These are phyloP conservation scores for Taphrina flavorubra DNA, from an alignment of 1,139 yeast genomes.

Conservation along the genomic window DNA sequence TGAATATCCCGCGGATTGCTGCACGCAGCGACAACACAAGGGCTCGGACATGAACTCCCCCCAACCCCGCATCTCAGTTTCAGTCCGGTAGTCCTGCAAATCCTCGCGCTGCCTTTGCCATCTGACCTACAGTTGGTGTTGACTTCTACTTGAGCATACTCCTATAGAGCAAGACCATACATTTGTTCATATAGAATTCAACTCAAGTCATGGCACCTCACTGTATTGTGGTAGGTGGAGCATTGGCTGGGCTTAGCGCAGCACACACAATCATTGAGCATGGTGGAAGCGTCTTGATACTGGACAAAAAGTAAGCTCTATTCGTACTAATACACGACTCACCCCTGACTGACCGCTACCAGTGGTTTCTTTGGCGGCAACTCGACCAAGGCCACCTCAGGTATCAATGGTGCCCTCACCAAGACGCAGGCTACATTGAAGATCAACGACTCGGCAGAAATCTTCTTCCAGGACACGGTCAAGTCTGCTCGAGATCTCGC, in stretches of 20 bases:
- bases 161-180: no score
- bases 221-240: constrained; percentile 75
- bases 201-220: constrained; percentile 38
- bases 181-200: background rate
- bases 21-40: constrained; percentile 3
- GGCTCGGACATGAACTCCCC: background rate
- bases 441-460: constrained; percentile 63
- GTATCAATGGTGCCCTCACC: constrained; percentile 78
- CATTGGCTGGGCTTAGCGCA: constrained; percentile 79
- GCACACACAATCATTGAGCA: constrained; percentile 68
- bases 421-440: constrained; percentile 61
- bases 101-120: no score
- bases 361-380: constrained; percentile 68
- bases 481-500: constrained; percentile 70
- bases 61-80: constrained; percentile 7
- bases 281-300: constrained; percentile 57
- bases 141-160: no score
- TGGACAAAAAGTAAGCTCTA: constrained; percentile 47
- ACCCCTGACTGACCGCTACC: constrained; percentile 12
- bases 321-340: constrained; percentile 20
- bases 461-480: constrained; percentile 69
- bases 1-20: background rate
- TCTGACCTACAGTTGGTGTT: no score
- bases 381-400: constrained; percentile 80
- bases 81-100: background rate